Evolutionary conservation across 768 basidiomycete species (phyloP), one percentile per base, ranked within the genome.

Genomic region (Sarcodon aspratus): DNA sequence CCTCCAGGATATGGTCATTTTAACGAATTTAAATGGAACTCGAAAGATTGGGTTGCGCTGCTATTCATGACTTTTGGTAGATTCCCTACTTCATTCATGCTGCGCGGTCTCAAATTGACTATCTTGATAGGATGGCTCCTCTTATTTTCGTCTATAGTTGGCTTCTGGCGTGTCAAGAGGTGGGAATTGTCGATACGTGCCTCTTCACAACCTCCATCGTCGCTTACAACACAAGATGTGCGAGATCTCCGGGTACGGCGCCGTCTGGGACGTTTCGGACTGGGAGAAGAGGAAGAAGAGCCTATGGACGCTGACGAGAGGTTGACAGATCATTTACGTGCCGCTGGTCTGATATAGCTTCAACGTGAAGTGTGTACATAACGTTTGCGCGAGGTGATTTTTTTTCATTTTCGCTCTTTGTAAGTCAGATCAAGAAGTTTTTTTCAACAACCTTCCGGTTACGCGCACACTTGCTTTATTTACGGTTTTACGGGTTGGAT

Each of bases 11-110:
- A 54, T 15, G 48, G 50, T 11, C 50, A 45, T 50, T 13, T 44
- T 0, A 50, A 57, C 9, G n/a, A 51, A 31, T 55, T 72, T 15
- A 67, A 61, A 2, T 54, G 76, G 3, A 63, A 76, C 1, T 80
- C 89, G 7, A 80, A 75, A 53, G 92, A 95, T 52, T 96, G 90
- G 90, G 64, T 97, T 40, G 82, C 91, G 2, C 92, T 96, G 68
- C 63, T 94, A 48, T 75, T 97, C 60, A 95, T 98, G 86, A 88
- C 85, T 1, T 57, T 93, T 42, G 94, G 84, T 83, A 44, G 47
- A 70, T 56, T 21, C 40, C 1, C 13, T 9, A 21, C 37, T 51
- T 13, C 21, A 15, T 17, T 33, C 47, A 48, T 31, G 27, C 15
- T 9, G 34, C 10, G 12, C 27, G 43, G 34, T 42, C 37, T 32